phyloP scores from a whole-genome alignment of 495 filamentous ascomycete genomes.

The Trichoderma virens region DNA sequence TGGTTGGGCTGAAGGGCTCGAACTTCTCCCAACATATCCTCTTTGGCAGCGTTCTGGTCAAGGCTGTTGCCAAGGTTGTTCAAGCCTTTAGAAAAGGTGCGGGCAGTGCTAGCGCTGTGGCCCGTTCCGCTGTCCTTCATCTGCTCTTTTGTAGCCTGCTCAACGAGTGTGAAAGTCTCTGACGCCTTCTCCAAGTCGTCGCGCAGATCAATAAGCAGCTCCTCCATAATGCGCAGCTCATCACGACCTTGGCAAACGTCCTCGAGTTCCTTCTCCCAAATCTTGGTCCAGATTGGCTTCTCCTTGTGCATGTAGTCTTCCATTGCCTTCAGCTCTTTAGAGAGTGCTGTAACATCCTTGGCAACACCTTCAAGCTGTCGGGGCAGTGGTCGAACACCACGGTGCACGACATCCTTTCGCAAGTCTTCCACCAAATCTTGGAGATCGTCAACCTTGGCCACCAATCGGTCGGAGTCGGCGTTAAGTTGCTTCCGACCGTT shows the following conservation, averaged over 20 bases:
- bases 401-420: conserved; percentile 89
- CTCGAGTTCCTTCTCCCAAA: conserved; percentile 95
- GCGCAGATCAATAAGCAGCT: conserved; percentile 80
- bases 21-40: conserved; percentile 86
- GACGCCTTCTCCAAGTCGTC: conserved; percentile 92
- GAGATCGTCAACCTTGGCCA: conserved; percentile 87
- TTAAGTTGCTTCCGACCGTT: conserved; percentile 76
- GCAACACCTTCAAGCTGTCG: conserved; percentile 79
- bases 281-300: conserved; percentile 95
- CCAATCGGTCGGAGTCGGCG: conserved; percentile 77
- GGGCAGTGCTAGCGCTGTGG: conserved; percentile 37
- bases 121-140: conserved; percentile 56
- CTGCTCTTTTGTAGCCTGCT: conserved; percentile 94
- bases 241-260: conserved; percentile 92
- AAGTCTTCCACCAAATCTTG: conserved; percentile 95
- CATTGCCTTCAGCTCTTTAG: conserved; percentile 88
- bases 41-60: conserved; percentile 77
- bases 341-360: conserved; percentile 74
- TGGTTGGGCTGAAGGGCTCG: conserved; percentile 93
- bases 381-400: conserved; percentile 88
- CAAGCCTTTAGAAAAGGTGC: conserved; percentile 50
- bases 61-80: conserved; percentile 53
- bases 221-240: conserved; percentile 88
- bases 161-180: conserved; percentile 87
- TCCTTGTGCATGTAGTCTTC: conserved; percentile 83